Base-by-base conservation (phyloP, 768 basidiomycete genomes). In the Tricholoma saponaceum region DNA sequence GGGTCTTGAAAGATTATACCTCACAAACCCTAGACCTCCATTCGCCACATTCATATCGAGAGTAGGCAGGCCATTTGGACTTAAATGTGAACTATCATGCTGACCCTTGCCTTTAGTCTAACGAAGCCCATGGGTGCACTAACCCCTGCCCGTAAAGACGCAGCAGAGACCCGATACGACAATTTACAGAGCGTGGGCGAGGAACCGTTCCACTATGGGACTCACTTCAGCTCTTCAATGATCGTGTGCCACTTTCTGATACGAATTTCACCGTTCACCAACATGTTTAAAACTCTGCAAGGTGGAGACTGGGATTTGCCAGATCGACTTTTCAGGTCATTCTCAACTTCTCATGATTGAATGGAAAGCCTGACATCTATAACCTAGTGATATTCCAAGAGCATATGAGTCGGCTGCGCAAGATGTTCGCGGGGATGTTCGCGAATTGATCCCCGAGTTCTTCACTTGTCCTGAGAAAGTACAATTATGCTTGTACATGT, bases 211-310 rank as follows among this genome's bases (percentile, higher is more conserved):
- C 90, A 93, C 66, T 94, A 92, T 60, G 90, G 95, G 43, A 97
- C 95, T 0, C 95, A 98, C 68, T 98, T 95, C 66, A 92, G 90
- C 67, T 95, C 93, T 9, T 95, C 93, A 2, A 97, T 97, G 95
- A 96, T 94, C 58, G 91, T 95, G 46, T 95, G 93, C 74, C 94
- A 96, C 63, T 97, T 90, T 74, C 73, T 96, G 63, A 95, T 98
- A 55, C 82, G 95, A 20, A 74, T 95, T 64, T 85, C 88, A 13
- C 95, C 95, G 0, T 98, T 90, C 69, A 95, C 94, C 23, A 86
- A 89, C 66, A 95, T 96, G 88, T 98, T 95, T 79, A 92, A 95
- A 73, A 92, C 90, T 2, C 72, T 97, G 30, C 76, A 96, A 84
- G 95, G 95, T 9, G 95, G 95, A 5, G 89, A 93, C 64, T 97